A percentile compares a stretch with the other conserved stretches of the same genome.
Evolutionary conservation across 208 protist species (phyloP).

Genomic region (Trypanosoma congolense): DNA sequence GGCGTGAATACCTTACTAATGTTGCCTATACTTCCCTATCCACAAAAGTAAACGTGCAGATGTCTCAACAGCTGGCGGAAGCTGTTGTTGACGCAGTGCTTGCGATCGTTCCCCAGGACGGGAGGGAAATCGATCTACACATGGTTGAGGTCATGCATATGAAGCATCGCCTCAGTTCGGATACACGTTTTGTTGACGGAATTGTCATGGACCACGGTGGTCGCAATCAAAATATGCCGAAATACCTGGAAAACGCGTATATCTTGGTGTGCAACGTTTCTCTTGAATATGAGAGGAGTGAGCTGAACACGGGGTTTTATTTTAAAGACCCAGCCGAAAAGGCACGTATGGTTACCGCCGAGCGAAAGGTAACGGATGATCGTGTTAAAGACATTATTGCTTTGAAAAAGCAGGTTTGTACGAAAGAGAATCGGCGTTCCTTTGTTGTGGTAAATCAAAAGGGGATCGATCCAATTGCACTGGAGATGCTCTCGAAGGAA

Average conservation of each 20-base stretch:
- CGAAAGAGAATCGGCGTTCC: constrained; percentile 88
- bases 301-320: constrained; percentile 98
- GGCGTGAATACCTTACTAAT: constrained; percentile 92
- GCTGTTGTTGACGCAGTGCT: constrained; percentile 96
- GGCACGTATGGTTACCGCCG: constrained; percentile 95
- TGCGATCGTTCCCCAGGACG: constrained; percentile 59
- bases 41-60: constrained; percentile 90
- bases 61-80: constrained; percentile 86
- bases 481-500: constrained; percentile 99
- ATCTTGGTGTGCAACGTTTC: constrained; percentile 99
- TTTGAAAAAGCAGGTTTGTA: constrained; percentile 97
- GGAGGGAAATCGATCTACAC: constrained; percentile 94
- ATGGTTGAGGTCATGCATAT: constrained; percentile 99
- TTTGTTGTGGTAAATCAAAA: constrained; percentile 99
- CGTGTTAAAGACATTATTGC: constrained; percentile 97
- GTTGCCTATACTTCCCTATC: constrained; percentile 94
- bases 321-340: constrained; percentile 97
- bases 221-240: constrained; percentile 98
- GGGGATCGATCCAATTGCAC: constrained; percentile 99
- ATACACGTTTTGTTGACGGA: constrained; percentile 97
- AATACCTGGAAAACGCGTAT: constrained; percentile 95
- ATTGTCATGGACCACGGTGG: constrained; percentile 99
- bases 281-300: constrained; percentile 99
- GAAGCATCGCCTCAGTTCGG: constrained; percentile 94
- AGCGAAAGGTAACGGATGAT: constrained; percentile 97